Percentiles rank a stretch among this genome's conserved stretches.
phyloP scores from a whole-genome alignment of 495 filamentous ascomycete species.

The Penicillium egyptiacum region DNA sequence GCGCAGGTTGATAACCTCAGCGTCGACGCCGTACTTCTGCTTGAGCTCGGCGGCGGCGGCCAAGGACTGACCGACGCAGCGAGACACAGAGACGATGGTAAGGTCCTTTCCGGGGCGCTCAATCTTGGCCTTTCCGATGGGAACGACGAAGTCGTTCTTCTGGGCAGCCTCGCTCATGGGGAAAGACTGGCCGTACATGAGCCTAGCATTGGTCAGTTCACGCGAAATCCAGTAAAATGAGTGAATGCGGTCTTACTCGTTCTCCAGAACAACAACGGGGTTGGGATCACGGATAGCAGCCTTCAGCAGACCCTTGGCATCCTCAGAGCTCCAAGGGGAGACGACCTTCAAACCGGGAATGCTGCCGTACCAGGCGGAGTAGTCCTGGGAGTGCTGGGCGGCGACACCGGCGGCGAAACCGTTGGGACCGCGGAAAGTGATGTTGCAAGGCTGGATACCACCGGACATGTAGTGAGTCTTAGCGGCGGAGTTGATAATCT shows the following conservation, averaged over 20 bases:
- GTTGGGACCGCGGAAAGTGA: constrained; percentile 98
- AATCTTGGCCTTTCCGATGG: constrained; percentile 98
- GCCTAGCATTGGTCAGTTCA: constrained; percentile 41
- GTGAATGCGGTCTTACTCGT: constrained; percentile 62
- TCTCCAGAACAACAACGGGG: constrained; percentile 92
- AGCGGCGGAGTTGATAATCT: constrained; percentile 98
- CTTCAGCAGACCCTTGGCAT: constrained; percentile 97
- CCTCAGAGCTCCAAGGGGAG: constrained; percentile 90
- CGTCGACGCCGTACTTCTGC: constrained; percentile 93
- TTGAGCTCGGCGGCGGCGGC: constrained; percentile 84
- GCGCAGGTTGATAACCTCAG: constrained; percentile 96
- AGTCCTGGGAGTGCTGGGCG: constrained; percentile 98
- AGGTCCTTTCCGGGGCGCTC: constrained; percentile 94
- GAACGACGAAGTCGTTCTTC: constrained; percentile 91
- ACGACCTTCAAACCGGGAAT: constrained; percentile 98
- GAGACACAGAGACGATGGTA: constrained; percentile 90
- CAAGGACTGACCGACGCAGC: constrained; percentile 91
- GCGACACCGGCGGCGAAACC: constrained; percentile 95
- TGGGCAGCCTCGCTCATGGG: constrained; percentile 95
- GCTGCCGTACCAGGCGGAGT: constrained; percentile 96
- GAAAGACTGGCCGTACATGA: constrained; percentile 91
- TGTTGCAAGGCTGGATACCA: constrained; percentile 98
- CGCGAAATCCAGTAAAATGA: background rate
- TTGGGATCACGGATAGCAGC: constrained; percentile 98
- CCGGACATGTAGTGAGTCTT: constrained; percentile 99